Evolutionary conservation across 257 asterid species (phyloP), one percentile per base, ranked within the genome.

Genomic region (Plantago major): DNA sequence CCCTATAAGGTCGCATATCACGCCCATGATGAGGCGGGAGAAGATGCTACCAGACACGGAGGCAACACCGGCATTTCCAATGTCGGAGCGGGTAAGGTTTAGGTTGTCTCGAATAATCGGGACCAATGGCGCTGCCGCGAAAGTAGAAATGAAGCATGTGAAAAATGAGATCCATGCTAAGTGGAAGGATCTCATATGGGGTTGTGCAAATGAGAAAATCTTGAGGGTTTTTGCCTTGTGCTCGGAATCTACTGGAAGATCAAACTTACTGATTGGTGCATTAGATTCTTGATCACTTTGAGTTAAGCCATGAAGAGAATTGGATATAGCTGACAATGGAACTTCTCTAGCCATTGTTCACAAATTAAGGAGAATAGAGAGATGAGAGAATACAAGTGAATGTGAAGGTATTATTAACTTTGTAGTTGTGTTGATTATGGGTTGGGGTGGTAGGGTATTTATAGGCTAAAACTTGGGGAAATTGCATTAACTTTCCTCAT

Each of bases 111-210:
- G 58, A 2, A 52, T 52, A 15, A 52, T 52, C 0, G 58, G 58
- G 15, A 52, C 58, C 10, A 52, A 52, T 26, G 58, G 58, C 12
- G 58, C 58, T 4, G 58, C 58, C 9, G 58, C 58, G 3, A 52
- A 52, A 52, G 58, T 52, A 4, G 58, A 52, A 22, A 52, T 11
- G 40, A 52, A 52, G 40, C 58, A 52, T 2, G 58, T 52, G 42
- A 52, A 52, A 52, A 52, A 52, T 22, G 58, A 52, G 58, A 52
- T 52, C 58, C 58, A 52, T 22, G 58, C 58, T 11, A 52, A 52
- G 58, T 52, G 58, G 30, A 52, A 52, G 42, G 58, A 52, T 52
- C 58, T 52, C 58, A 52, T 52, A 11, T 52, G 58, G 3, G 58
- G 58, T 19, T 52, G 58, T 52, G 22, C 30, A 9, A 52, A 52